phyloP scores from a whole-genome alignment of 2,329 filamentous ascomycete species.

The Fusarium haematococcum region DNA sequence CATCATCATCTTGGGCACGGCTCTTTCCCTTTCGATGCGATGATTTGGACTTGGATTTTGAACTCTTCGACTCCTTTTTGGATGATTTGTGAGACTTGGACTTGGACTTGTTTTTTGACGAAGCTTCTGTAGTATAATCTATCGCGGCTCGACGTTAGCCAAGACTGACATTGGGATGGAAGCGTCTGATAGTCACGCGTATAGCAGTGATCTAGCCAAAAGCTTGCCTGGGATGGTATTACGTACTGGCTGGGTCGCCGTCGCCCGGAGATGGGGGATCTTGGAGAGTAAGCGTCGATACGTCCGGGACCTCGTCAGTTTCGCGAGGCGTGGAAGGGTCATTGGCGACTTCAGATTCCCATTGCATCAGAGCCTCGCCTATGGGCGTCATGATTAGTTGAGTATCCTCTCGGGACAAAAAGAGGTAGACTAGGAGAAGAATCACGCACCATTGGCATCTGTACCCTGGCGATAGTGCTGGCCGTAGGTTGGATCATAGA shows the following conservation, averaged over 20 bases:
- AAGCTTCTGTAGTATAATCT: constrained; percentile 30
- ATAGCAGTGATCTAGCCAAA: background rate
- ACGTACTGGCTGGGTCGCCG: constrained; percentile 40
- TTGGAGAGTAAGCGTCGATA: constrained; percentile 36
- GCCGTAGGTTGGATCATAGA: constrained; percentile 39
- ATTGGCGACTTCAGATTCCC: constrained; percentile 32
- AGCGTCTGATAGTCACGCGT: background rate
- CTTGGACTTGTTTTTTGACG: constrained; percentile 27
- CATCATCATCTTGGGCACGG: constrained; percentile 27
- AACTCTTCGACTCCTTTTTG: constrained; percentile 26
- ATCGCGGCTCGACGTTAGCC: background rate
- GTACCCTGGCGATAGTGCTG: constrained; percentile 46
- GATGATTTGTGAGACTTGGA: constrained; percentile 31
- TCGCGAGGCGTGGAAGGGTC: constrained; percentile 5
- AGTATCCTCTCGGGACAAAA: background rate
- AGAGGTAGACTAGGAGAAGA: background rate
- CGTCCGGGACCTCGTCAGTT: constrained; percentile 39
- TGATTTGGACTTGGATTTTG: constrained; percentile 33
- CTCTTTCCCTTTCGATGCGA: constrained; percentile 39
- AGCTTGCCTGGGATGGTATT: background rate
- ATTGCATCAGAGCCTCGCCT: constrained; percentile 45
- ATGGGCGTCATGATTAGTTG: constrained; percentile 11
- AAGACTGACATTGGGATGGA: background rate
- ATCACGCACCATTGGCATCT: constrained; percentile 44
- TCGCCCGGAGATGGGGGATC: constrained; percentile 24